Evolutionary conservation across 2,329 filamentous ascomycete species (phyloP), one percentile per base, ranked within the genome.

Genomic region (Lachnellula suecica): DNA sequence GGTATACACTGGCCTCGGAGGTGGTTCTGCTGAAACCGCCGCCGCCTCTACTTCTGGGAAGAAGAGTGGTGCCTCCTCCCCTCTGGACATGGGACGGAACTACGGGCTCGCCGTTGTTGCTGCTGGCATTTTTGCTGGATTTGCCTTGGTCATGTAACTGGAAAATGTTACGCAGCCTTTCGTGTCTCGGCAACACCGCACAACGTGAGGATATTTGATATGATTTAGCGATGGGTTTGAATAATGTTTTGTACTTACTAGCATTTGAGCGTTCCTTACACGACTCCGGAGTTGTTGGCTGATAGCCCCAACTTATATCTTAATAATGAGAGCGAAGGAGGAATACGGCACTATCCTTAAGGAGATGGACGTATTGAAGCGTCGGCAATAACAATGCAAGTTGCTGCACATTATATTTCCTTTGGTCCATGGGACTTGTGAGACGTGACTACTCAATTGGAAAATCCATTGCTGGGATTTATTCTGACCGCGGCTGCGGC

Each of bases 51-150:
- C 54, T 29, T 51, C 61, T n/a, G 43, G 63, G 8, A 56, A 57
- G 9, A 61, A 63, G 53, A 66, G 66, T 42, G 68, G 69, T 29
- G 68, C 70, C 15, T 65, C 60, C 44, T 54, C 59, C 40, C 70
- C 77, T 54, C 60, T 83, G 63, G 72, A 81, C 51, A 68, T 82
- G 23, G 78, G 79, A 17, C 75, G 78, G 51, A 73, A 78, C 24
- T 84, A 83, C 62, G 80, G 82, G 31, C 67, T 83, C 15, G 73
- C 76, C 44, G 69, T 79, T 11, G 66, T 87, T 6, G 70, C 80
- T 38, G 75, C 75, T 47, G 76, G 77, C 27, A 70, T 85, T 49
- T 75, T 84, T 57, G 76, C 78, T 38, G 83, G 82, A 15, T 83
- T 86, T 61, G 75, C 81, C 41, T 56, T 74, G 52, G 60, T 82